phyloP scores from a whole-genome alignment of 495 filamentous ascomycete genomes.

The Clavariopsis aquatica region DNA sequence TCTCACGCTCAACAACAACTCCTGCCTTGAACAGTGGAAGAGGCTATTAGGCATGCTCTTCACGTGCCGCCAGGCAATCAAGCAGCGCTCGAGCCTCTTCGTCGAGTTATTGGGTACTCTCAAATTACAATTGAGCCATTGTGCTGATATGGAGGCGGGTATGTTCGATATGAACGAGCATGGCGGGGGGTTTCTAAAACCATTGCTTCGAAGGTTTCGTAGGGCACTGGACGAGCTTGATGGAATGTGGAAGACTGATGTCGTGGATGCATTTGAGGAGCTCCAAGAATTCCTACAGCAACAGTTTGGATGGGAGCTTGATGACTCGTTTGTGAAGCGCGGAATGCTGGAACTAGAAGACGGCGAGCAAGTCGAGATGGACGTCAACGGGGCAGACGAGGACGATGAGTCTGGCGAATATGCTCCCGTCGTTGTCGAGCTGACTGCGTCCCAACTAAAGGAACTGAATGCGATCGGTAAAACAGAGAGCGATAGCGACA shows the following conservation, averaged over 20 bases:
- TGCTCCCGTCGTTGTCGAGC: slow-evolving; percentile 77
- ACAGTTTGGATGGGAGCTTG: slow-evolving; percentile 68
- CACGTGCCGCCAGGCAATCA: slow-evolving; percentile 63
- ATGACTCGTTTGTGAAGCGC: slow-evolving; percentile 56
- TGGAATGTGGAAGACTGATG: slow-evolving; percentile 38
- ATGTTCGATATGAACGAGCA: slow-evolving; percentile 56
- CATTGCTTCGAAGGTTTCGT: slow-evolving; percentile 56
- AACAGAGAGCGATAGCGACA: slow-evolving; percentile 2
- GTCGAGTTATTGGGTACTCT: slow-evolving; percentile 61
- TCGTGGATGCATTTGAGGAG: slow-evolving; percentile 57
- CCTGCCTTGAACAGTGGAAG: slow-evolving; percentile 89
- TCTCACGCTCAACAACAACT: slow-evolving; percentile 77
- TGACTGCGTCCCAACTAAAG: slow-evolving; percentile 48
- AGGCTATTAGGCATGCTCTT: slow-evolving; percentile 69
- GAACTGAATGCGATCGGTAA: slow-evolving; percentile 28
- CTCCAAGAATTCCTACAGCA: slow-evolving; percentile 58
- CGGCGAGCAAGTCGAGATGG: slow-evolving; percentile 76
- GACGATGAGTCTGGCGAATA: slow-evolving; percentile 87
- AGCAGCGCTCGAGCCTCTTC: slow-evolving; percentile 60
- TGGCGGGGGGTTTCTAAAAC: slow-evolving; percentile 58
- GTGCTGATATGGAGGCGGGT: slow-evolving; percentile 65
- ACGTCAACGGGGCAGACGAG: slow-evolving; percentile 70
- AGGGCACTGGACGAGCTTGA: slow-evolving; percentile 42
- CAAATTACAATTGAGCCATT: slow-evolving; percentile 69
- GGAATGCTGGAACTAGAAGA: slow-evolving; percentile 74